Evolutionary conservation across 768 basidiomycete species (phyloP).

Genomic region (Crassisporium funariophilum): DNA sequence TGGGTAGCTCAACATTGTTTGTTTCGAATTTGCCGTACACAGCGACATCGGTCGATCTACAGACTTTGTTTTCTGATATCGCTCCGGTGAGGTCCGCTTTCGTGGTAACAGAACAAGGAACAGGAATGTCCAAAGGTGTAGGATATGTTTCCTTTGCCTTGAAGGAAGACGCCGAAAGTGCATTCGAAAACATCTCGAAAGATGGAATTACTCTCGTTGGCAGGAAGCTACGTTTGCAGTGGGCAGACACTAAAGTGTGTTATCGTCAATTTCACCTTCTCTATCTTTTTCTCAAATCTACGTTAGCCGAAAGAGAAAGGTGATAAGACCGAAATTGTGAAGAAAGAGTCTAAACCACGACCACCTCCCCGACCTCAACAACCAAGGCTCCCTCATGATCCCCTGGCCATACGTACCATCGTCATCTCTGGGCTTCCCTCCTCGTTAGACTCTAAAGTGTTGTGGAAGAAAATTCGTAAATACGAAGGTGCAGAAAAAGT

Average conservation of each 20-base stretch:
- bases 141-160: conserved; percentile 94
- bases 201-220: conserved; percentile 69
- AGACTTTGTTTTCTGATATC: conserved; percentile 92
- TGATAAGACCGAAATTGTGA: conserved; percentile 32
- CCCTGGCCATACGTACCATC: conserved; percentile 81
- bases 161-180: conserved; percentile 82
- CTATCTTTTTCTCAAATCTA: not conserved
- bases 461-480: conserved; percentile 91
- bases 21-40: conserved; percentile 91
- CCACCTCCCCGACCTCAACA: conserved; percentile 36
- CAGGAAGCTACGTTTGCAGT: conserved; percentile 71
- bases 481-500: conserved; percentile 74
- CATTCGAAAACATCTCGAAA: conserved; percentile 63
- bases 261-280: not conserved
- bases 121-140: conserved; percentile 86
- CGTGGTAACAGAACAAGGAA: conserved; percentile 80
- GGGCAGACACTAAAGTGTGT: conserved; percentile 79
- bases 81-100: conserved; percentile 95
- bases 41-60: conserved; percentile 87
- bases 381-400: conserved; percentile 54
- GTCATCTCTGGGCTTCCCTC: conserved; percentile 74
- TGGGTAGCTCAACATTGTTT: conserved; percentile 80
- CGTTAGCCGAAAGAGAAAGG: conserved; percentile 47
- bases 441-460: conserved; percentile 58
- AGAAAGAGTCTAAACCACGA: conserved; percentile 43